Evolutionary conservation across 495 filamentous ascomycete genomes (phyloP), one percentile per base, ranked within the genome.

Genomic region (Polyplosphaeria fusca): DNA sequence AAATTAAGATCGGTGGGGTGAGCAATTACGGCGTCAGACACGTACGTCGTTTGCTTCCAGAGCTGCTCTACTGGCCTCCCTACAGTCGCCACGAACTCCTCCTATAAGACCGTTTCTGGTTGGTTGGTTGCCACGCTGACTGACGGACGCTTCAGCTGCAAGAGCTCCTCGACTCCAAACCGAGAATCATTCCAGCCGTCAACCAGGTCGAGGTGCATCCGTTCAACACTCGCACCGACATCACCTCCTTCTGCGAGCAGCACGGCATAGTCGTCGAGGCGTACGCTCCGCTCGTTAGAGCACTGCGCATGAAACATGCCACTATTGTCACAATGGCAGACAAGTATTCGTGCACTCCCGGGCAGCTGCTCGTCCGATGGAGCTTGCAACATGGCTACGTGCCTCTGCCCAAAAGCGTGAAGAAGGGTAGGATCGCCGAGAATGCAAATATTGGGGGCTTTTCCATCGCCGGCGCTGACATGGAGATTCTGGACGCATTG

Each of bases 191-290:
- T 7, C 83, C 85, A 0, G 75, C 74, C 0, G 77, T 88, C 25
- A 86, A 88, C 55, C 85, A 88, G 68, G 77, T 86, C 52, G 85
- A 87, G 65, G 76, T 86, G 0, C 84, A 87, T 48, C 85, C 84
- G 0, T 88, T 86, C 71, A 84, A 86, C 55, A 82, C 82, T 0
- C 76, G 82, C 12, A 72, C 67, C 0, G 77, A 78, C 14, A 82
- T 88, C 47, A 73, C 76, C 2, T 70, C 74, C 5, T 77, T 74
- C 63, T 86, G 85, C 60, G 67, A 73, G 4, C 59, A 77, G 47
- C 67, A 83, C 23, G 73, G 71, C 7, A 82, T 88, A 48, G 70
- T 78, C 0, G 70, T 87, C 2, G 75, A 87, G 63, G 85, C 85
- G 0, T 88, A 85, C 53, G 80, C 81, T 4, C 85, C 85, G 2